Conservation (phyloP, 78 protist genomes). For the Dictyostelium purpureum region DNA sequence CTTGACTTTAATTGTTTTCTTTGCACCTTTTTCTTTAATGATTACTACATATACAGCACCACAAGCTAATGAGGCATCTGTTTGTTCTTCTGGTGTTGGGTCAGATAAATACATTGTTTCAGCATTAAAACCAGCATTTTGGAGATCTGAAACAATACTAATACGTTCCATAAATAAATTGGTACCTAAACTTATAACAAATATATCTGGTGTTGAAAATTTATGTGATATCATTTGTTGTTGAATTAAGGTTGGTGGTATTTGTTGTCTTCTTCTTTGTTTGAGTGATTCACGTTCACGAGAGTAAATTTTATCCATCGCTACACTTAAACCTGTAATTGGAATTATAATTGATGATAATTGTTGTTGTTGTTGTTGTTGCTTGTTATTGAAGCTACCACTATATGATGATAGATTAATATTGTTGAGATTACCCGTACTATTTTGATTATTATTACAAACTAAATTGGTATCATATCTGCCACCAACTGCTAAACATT, state of each 20-base stretch:
- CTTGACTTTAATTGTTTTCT: conserved; percentile 58
- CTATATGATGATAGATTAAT: neutral
- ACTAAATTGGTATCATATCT: conserved; percentile 7
- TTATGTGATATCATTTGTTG: neutral
- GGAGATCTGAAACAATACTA: conserved; percentile 23
- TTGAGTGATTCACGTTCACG: conserved; percentile 16
- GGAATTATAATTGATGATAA: conserved; percentile 7
- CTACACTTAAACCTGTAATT: conserved; percentile 39
- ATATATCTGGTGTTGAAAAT: conserved; percentile 38
- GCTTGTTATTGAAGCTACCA: neutral
- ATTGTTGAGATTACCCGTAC: too few relatives aligned
- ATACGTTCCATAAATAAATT: conserved; percentile 29
- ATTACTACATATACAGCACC: conserved; percentile 31
- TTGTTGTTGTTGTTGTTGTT: neutral
- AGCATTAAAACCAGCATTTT: conserved; percentile 43
- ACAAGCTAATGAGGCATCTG: neutral
- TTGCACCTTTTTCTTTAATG: conserved; percentile 44
- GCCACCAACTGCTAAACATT: conserved; percentile 64
- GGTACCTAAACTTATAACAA: conserved; percentile 44
- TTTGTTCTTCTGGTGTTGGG: conserved; percentile 66
- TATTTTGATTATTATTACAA: neutral
- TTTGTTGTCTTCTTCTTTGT: neutral
- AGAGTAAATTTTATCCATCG: conserved; percentile 44
- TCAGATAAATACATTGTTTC: conserved; percentile 46
- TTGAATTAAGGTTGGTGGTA: neutral